Evolutionary conservation across 2,329 filamentous ascomycete species (phyloP).

Genomic region (Conoideocrella luteorostrata): DNA sequence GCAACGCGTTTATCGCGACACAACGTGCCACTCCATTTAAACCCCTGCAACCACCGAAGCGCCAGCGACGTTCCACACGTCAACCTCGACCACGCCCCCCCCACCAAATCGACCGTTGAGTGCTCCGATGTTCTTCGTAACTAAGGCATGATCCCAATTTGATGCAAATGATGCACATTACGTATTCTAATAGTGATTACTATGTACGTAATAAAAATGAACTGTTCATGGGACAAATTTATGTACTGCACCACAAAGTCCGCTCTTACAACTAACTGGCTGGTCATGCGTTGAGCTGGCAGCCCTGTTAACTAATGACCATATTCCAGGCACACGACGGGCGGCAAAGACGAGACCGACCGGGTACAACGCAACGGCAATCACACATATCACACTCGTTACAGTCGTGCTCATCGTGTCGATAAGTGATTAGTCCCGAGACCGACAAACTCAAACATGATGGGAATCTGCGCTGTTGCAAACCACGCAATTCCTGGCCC

Average conservation of each 20-base stretch:
- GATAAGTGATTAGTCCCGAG: conserved; percentile 38
- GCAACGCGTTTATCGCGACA: conserved; percentile 7
- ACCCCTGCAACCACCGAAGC: background rate
- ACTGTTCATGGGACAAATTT: background rate
- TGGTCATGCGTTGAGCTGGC: too few species aligned
- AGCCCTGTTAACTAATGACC: too few species aligned
- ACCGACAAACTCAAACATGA: conserved; percentile 60
- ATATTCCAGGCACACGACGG: too few species aligned
- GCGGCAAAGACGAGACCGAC: background rate
- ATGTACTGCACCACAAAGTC: background rate
- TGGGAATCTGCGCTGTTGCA: conserved; percentile 67
- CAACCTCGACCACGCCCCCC: too few species aligned
- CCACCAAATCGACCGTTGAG: too few species aligned
- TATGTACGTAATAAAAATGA: background rate
- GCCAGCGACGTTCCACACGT: too few species aligned
- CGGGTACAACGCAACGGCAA: background rate
- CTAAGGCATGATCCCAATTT: too few species aligned
- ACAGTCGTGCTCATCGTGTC: conserved; percentile 9
- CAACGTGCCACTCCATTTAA: background rate
- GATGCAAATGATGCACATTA: background rate
- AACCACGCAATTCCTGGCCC: conserved; percentile 71
- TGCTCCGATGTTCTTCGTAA: too few species aligned
- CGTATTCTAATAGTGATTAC: background rate
- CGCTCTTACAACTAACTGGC: too few species aligned
- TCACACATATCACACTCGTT: background rate